Percentiles rank a stretch among this genome's conserved stretches.
These are phyloP conservation scores for Fragaria iinumae DNA, from an alignment of 306 rosid genomes.

Conservation along the genomic window DNA sequence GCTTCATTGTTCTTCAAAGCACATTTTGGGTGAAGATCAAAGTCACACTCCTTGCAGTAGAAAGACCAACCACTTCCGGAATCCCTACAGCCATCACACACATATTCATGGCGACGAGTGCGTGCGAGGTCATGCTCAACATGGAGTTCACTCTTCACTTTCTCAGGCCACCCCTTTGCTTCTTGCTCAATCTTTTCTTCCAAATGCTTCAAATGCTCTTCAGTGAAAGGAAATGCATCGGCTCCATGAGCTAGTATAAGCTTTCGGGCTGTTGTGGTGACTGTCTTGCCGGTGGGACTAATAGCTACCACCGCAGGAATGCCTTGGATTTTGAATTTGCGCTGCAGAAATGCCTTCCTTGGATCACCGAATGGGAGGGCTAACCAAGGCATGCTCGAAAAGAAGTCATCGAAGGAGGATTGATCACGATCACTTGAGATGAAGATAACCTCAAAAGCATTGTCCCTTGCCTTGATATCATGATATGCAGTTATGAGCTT, in stretches of 20 bases:
- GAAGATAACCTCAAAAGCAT: slow-evolving; percentile 38
- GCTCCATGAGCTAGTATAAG: slow-evolving; percentile 38
- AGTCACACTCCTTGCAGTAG: slow-evolving; percentile 39
- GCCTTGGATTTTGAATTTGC: slow-evolving; percentile 39
- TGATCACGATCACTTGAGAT: slow-evolving; percentile 43
- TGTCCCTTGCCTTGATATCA: slow-evolving; percentile 29
- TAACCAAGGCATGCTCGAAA: slow-evolving; percentile 46
- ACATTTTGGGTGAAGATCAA: slow-evolving; percentile 49
- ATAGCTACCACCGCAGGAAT: slow-evolving; percentile 38
- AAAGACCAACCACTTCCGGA: slow-evolving; percentile 36
- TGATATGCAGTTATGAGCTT: slow-evolving; percentile 36
- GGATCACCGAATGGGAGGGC: slow-evolving; percentile 48
- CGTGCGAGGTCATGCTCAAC: slow-evolving; percentile 31
- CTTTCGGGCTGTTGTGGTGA: slow-evolving; percentile 25
- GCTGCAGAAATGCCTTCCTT: slow-evolving; percentile 29
- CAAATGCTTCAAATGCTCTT: slow-evolving; percentile 34
- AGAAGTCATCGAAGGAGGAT: slow-evolving; percentile 30
- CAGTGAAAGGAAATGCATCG: slow-evolving; percentile 48
- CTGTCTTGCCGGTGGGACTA: slow-evolving; percentile 30
- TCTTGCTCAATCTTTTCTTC: slow-evolving; percentile 27
- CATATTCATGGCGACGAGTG: slow-evolving; percentile 2
- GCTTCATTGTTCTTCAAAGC: slow-evolving; percentile 36
- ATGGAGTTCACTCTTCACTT: slow-evolving; percentile 41
- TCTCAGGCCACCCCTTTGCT: slow-evolving; percentile 43
- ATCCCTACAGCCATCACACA: slow-evolving; percentile 33